phyloP scores from a whole-genome alignment of 148 eudicot genomes.

The Dysphania ambrosioides region DNA sequence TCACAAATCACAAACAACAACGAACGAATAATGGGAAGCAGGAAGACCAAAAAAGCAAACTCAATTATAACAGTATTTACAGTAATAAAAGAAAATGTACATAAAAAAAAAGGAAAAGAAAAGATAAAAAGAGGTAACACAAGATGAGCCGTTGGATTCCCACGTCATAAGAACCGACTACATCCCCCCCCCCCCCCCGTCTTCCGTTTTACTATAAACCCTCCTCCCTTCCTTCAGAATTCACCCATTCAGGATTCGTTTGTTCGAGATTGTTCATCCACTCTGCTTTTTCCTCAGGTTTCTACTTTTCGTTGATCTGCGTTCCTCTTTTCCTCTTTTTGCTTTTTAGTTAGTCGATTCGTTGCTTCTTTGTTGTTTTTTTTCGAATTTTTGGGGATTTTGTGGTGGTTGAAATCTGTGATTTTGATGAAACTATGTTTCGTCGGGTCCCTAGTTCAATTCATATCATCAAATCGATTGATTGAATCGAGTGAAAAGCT shows the following conservation, averaged over 20 bases:
- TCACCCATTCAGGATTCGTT: too few species aligned
- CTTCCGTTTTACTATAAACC: background rate
- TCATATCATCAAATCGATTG: too few species aligned
- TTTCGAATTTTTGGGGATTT: background rate
- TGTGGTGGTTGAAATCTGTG: too few species aligned
- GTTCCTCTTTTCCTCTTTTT: too few species aligned
- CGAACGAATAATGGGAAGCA: slow-evolving; percentile 6
- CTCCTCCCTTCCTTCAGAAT: background rate
- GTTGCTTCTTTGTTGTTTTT: too few species aligned
- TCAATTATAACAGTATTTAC: background rate
- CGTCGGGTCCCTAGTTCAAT: too few species aligned
- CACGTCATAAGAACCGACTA: background rate
- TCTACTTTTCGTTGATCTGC: too few species aligned
- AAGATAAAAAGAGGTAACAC: background rate
- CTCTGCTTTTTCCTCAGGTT: too few species aligned
- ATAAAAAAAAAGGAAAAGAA: background rate
- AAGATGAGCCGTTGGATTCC: slow-evolving; percentile 7
- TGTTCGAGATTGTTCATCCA: too few species aligned
- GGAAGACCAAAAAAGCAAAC: background rate
- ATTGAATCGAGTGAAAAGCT: background rate
- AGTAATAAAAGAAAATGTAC: background rate
- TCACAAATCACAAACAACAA: slow-evolving; percentile 1
- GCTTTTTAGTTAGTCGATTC: too few species aligned
- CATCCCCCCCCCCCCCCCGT: too few species aligned
- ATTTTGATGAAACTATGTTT: background rate